phyloP scores from a whole-genome alignment of 2,329 filamentous ascomycete species.

The Lachnum nothofagi region DNA sequence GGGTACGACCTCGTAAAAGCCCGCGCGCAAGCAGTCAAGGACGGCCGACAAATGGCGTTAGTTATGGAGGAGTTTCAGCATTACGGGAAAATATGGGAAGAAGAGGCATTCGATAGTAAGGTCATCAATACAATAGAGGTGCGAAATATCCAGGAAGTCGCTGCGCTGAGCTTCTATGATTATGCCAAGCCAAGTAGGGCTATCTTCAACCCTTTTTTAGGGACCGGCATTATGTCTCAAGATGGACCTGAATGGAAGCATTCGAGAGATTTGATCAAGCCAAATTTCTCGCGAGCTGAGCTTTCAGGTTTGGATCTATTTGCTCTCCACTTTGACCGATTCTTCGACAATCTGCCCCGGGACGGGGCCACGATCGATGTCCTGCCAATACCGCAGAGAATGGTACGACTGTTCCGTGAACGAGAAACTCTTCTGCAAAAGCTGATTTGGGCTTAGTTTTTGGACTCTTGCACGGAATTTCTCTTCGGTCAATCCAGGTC shows the following conservation, averaged over 20 bases:
- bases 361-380: neutral
- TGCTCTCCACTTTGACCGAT: neutral
- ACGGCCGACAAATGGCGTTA: neutral
- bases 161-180: neutral
- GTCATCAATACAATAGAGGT: neutral
- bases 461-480: slow-evolving; percentile 2
- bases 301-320: neutral
- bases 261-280: neutral
- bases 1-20: neutral
- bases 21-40: neutral
- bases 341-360: neutral
- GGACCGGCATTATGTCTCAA: neutral
- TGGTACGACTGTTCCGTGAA: neutral
- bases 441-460: neutral
- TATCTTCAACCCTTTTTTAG: neutral
- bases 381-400: neutral
- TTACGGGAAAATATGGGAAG: neutral
- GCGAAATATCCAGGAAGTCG: neutral
- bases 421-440: neutral
- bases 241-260: neutral
- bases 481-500: slow-evolving; percentile 1
- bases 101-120: neutral
- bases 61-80: neutral
- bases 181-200: neutral
- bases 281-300: neutral